Base-by-base conservation (phyloP, 176 grass and related monocot species). In the Hyparrhenia diplandra region DNA sequence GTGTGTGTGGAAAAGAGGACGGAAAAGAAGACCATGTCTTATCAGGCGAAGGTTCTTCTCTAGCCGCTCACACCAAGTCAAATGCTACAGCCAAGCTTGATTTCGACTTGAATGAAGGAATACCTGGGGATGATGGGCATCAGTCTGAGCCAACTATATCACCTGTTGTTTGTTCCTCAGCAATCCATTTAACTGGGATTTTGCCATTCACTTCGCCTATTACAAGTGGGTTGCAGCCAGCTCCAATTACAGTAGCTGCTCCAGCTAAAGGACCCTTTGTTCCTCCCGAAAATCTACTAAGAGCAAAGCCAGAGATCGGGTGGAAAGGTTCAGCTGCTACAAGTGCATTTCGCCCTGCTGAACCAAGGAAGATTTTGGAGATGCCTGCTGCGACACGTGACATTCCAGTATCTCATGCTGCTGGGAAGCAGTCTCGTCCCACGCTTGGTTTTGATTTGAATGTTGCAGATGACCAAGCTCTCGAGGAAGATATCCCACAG, bases 251-350 rank as follows among this genome's bases (percentile, higher is more conserved):
- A 67, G 90, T 96, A 23, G 90, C 87, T 68, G 84, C 93, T 66
- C 55, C 93, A 66, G 90, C 93, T 34, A 96, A 92, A 88, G 90
- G 94, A 39, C 90, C 90, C 27, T 97, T 97, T 85, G 85, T 97
- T 37, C 91, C 94, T 14, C 90, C 82, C 49, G 94, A 97, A 46
- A 91, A 89, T 69, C 85, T 97, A 46, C 76, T 93, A 67, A 84
- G 85, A 83, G 85, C 58, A 59, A 90, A 88, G 67, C 74, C 82
- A 32, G 94, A 97, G 77, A 81, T 77, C 37, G 90, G 94, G 23
- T 93, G 94, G 94, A 93, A 92, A 86, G 94, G 94, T 23, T 97
- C 94, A 10, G 94, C 90, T 62, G 88, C 94, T 40, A 97, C 94
- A 35, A 97, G 94, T 63, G 94, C 94, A 81, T 97, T 97, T 86